Evolutionary conservation across 2,329 filamentous ascomycete genomes (phyloP), one percentile per base, ranked within the genome.

Genomic region (Nemania diffusa): DNA sequence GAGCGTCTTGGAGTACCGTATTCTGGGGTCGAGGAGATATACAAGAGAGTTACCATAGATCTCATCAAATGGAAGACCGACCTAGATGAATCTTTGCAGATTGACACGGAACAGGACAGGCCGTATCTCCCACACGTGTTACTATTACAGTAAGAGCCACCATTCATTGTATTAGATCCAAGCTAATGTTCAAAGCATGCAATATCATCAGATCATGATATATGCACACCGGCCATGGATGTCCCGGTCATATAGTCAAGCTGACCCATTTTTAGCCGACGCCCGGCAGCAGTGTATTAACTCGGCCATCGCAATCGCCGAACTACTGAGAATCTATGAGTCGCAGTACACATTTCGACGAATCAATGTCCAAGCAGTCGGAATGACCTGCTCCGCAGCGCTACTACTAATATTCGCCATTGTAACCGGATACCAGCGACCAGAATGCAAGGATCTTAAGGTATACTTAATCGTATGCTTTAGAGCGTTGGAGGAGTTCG

Each of bases 251-350:
- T 50, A 62, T 32, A 52, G 17, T 13, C 42, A 53, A 8, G 3
- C 32, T 32, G 32, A 61, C 8, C 59, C 44, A 5, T 51, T 34
- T 8, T 26, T 27, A 22, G 15, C 22, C n/a, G 44, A 64, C 32
- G 64, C 64, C 3, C 50, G 64, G 15, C 50, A 24, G 48, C 61
- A 46, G 44, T 67, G 64, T 26, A 57, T 67, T 26, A 70, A 72
- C 60, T 75, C 74, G 29, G 66, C 69, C 63, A 71, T 73, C 42
- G 69, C 72, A 0, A 69, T 73, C 6, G 71, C 71, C 42, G 68
- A 72, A 50, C 69, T 55, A 59, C 42, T 65, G 20, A 37, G 27
- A 11, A 48, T 68, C 2, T 72, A 72, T 55, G 70, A 72, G 44
- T 60, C 34, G 2, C 60, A 62, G 4, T 62, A 71, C 24, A 67